Evolutionary conservation across 1,284 basidiomycete species (phyloP).

Genomic region (Microstroma glucosiphilum): DNA sequence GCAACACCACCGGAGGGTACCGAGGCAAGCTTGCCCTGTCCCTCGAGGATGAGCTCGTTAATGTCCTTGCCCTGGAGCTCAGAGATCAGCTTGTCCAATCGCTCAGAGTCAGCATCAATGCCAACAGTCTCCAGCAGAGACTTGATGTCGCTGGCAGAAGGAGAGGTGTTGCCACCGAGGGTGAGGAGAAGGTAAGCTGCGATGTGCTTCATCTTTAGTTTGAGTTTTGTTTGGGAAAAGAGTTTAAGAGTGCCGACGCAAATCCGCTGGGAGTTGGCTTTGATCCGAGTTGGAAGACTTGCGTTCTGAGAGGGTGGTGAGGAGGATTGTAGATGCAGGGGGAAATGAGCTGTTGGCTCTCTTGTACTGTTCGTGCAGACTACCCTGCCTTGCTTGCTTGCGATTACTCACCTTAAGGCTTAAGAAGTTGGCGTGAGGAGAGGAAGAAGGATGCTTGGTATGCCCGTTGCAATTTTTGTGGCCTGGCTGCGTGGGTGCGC

Average conservation of each 20-base stretch:
- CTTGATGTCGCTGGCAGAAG: slow-evolving; percentile 83
- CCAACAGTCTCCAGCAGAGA: slow-evolving; percentile 76
- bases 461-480: not conserved
- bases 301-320: slow-evolving; percentile 51
- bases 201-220: slow-evolving; percentile 45
- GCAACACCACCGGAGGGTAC: slow-evolving; percentile 58
- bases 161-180: slow-evolving; percentile 81
- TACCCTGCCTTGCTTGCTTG: no score
- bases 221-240: slow-evolving; percentile 7
- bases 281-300: slow-evolving; percentile 69
- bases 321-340: slow-evolving; percentile 1
- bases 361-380: no score
- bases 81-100: slow-evolving; percentile 76
- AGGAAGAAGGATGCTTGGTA: not conserved
- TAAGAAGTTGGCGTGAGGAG: not conserved
- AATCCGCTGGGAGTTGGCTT: slow-evolving; percentile 47
- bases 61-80: slow-evolving; percentile 91
- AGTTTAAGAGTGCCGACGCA: slow-evolving; percentile 28
- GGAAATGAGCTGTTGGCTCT: no score
- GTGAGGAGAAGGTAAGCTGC: slow-evolving; percentile 83
- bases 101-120: slow-evolving; percentile 79
- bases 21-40: slow-evolving; percentile 85
- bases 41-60: slow-evolving; percentile 82
- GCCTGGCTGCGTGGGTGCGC: not conserved
- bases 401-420: not conserved